Evolutionary conservation across 2,329 filamentous ascomycete genomes (phyloP).

Genomic region (Phialophora verrucosa): DNA sequence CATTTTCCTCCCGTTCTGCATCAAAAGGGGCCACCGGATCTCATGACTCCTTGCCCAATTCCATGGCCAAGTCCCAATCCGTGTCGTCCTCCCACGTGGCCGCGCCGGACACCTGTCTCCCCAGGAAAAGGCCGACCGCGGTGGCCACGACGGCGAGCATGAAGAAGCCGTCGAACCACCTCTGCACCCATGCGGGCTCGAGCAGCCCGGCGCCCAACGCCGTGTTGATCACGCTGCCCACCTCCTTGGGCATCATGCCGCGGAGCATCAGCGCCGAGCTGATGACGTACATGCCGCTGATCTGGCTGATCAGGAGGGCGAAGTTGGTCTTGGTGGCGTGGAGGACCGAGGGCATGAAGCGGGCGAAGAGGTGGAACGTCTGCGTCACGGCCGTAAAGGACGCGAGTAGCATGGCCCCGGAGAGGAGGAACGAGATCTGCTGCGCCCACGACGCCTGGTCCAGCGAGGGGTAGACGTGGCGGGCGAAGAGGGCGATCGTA

Average conservation of each 20-base stretch:
- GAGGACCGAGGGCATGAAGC: slow-evolving; percentile 73
- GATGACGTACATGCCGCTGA: slow-evolving; percentile 85
- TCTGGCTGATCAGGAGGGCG: slow-evolving; percentile 78
- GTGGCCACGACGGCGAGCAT: slow-evolving; percentile 70
- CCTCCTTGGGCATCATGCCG: slow-evolving; percentile 77
- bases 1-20: not conserved
- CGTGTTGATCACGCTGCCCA: slow-evolving; percentile 77
- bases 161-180: slow-evolving; percentile 91
- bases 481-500: slow-evolving; percentile 76
- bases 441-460: slow-evolving; percentile 83
- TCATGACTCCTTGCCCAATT: slow-evolving; percentile 71
- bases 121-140: slow-evolving; percentile 73
- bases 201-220: slow-evolving; percentile 74
- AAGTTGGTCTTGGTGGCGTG: slow-evolving; percentile 77
- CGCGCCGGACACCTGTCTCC: slow-evolving; percentile 62
- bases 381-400: slow-evolving; percentile 84
- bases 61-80: slow-evolving; percentile 64
- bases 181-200: slow-evolving; percentile 73
- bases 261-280: slow-evolving; percentile 76
- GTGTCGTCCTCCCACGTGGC: slow-evolving; percentile 64
- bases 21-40: not conserved
- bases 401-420: slow-evolving; percentile 79
- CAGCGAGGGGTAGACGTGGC: slow-evolving; percentile 81
- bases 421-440: slow-evolving; percentile 82
- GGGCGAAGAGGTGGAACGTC: slow-evolving; percentile 80